Base-by-base conservation (phyloP, 2,329 filamentous ascomycete species). In the Monilinia polystroma region DNA sequence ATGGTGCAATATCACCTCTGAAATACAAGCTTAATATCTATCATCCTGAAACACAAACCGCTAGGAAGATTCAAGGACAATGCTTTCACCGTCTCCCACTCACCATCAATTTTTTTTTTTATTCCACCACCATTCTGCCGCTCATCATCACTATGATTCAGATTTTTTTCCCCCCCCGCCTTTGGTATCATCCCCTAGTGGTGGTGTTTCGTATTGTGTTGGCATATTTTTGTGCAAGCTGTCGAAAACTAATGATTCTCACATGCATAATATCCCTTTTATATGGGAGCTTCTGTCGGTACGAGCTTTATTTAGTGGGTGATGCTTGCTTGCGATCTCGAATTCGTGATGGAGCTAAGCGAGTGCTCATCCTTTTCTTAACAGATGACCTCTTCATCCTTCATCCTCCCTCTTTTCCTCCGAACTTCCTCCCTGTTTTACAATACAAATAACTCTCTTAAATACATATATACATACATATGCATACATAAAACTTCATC, bases 41-140 rank as follows among this genome's bases (percentile, higher is more conserved):
- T 49, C 57, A 23, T 32, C 6, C 35, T 59, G 43, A 49, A 60
- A 60, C 43, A 11, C 16, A 49, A 4, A 35, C 18, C 43, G 57
- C 43, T 26, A 60, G 45, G 57, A 60, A 38, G 20, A 23, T 60
- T 59, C 57, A 35, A 6, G 43, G 43, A 23, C 29, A 38, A 60
- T 38, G 43, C 20, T 51, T 60, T 59, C 43, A 59, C 57, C 57
- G 57, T 29, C 20, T 59, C 29, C 6, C 14, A 12, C 29, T 35
- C 29, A 35, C 0, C 7, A 8, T 49, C 10, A 3, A n/a, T 7
- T n/a, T 23, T 18, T 49, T 23, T 49, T 23, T 23, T 23, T 49
- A n/a, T 49, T 49, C 18, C 6, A 41, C 6, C 3, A 4, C 10
- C 35, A 23, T 60, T 60, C 43, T 60, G 57, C 57, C 43, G 4